These are phyloP conservation scores for Saturnispora hagleri DNA, from an alignment of 805 yeast species.

Conservation along the genomic window DNA sequence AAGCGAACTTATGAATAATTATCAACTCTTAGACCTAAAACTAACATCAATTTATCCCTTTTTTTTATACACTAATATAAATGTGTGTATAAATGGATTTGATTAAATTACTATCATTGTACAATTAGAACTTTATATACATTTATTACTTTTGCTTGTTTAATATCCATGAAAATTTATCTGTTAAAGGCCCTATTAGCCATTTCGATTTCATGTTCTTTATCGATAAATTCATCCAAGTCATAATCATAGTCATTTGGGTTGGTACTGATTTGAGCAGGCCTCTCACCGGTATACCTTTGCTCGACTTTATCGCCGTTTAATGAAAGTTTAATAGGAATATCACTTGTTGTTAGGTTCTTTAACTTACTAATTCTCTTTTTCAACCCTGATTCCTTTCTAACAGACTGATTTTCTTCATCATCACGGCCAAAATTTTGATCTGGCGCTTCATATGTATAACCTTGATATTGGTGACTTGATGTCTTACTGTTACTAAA, in stretches of 20 bases:
- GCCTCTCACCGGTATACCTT: not conserved
- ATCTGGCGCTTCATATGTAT: constrained; percentile 27
- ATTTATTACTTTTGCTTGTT: not conserved
- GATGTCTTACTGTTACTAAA: not conserved
- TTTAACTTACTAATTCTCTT: constrained; percentile 1
- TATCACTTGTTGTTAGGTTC: constrained; percentile 17
- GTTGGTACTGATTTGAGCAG: constrained; percentile 19
- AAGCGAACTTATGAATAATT: not conserved
- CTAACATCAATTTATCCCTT: not conserved
- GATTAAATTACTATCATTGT: not conserved
- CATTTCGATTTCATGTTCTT: constrained; percentile 24
- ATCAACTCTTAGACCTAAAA: not conserved
- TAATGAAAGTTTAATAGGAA: constrained; percentile 24
- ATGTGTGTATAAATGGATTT: not conserved
- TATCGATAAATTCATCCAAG: constrained; percentile 36
- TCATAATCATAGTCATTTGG: constrained; percentile 41
- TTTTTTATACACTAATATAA: not conserved
- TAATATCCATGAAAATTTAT: not conserved
- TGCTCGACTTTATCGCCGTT: constrained; percentile 9
- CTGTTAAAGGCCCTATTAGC: constrained; percentile 3
- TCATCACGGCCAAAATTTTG: constrained; percentile 13
- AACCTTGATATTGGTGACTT: constrained; percentile 5
- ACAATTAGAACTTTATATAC: not conserved
- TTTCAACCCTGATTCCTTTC: constrained; percentile 4
- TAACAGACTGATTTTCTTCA: not conserved